Conservation (phyloP, 306 rosid species). For the Gillenia trifoliata region DNA sequence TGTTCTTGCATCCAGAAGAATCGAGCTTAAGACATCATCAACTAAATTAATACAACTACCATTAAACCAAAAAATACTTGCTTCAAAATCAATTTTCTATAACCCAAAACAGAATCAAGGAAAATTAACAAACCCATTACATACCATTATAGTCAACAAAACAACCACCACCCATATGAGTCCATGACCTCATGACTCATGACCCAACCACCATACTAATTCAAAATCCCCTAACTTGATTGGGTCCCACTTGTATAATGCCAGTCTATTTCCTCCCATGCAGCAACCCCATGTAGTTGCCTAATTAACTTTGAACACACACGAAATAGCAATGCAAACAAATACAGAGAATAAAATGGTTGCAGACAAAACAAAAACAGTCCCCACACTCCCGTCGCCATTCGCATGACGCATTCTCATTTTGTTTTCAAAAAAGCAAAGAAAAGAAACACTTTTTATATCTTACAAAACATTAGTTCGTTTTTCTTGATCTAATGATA, state of each 20-base stretch:
- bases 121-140: background rate
- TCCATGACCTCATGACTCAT: background rate
- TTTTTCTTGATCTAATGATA: background rate
- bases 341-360: slow-evolving; percentile 29
- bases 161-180: background rate
- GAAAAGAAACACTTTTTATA: background rate
- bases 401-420: background rate
- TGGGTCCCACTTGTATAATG: background rate
- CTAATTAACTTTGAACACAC: background rate
- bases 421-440: background rate
- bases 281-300: background rate
- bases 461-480: background rate
- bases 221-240: background rate
- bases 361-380: background rate
- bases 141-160: slow-evolving; percentile 5
- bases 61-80: background rate
- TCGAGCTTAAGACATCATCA: too few species aligned
- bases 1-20: background rate
- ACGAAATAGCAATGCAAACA: slow-evolving; percentile 9
- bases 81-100: background rate
- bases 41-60: background rate
- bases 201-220: background rate
- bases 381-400: background rate
- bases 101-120: background rate
- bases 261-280: background rate